Base-by-base conservation (phyloP, 2,329 filamentous ascomycete genomes). In the Monilinia fructigena region DNA sequence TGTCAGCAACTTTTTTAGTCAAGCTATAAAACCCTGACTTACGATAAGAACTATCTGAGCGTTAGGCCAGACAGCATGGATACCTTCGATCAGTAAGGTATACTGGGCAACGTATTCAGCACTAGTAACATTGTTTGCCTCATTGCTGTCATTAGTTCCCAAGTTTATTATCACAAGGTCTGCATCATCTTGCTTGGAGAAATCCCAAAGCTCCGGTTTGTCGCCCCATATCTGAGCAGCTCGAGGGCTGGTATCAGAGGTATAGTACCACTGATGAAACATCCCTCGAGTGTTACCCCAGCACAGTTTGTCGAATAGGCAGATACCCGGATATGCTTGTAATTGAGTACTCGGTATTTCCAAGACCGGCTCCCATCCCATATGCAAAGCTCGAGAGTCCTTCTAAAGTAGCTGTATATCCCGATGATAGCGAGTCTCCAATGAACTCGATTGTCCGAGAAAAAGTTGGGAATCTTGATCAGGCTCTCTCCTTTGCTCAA, bases 391-490 rank as follows among this genome's bases (percentile, higher is more conserved):
- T 82, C 0, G 82, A 83, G 4, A 88, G 73, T 0, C 82, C 81
- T 75, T 88, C 85, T 65, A 86, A 85, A 2, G 82, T 83, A n/a
- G 80, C 82, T 69, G 83, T 86, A 76, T 85, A 82, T 12, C 86
- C 85, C 2, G 83, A 76, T 0, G 82, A 82, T 3, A 88, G 78
- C 20, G 81, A 84, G 68, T 80, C 78, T 5, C 79, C 78, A 60
- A 82, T 81, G 65, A 83, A 77, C 70, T 82, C 78, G 55, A 81
- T 78, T 2, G 73, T 74, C 53, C 77, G 75, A 10, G 70, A 69
- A 67, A 67, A 75, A 77, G 26, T 78, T 72, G 2, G 78, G 76
- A 6, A 80, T 66, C 67, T 80, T 80, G 70, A 83, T 75, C 7
- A 87, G 76, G 26, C 76, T 77, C 48, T 80, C 77, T 6, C 78